phyloP scores from a whole-genome alignment of 768 basidiomycete species.

The Tulasnella sp. region DNA sequence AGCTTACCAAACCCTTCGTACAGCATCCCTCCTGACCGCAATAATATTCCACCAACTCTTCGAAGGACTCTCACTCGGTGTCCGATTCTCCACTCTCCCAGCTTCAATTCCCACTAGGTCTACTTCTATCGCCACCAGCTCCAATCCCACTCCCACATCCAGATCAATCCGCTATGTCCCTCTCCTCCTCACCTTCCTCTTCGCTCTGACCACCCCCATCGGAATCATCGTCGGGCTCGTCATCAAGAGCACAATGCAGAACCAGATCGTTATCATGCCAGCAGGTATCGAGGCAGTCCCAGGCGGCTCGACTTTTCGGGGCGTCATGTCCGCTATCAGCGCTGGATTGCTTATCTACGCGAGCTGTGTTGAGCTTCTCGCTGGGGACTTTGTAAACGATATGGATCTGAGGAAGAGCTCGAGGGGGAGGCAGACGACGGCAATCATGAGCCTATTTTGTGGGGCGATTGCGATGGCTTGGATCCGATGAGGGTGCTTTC shows the following conservation, averaged over 20 bases:
- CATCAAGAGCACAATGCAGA: slow-evolving; percentile 1
- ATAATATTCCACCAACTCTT: slow-evolving; percentile 77
- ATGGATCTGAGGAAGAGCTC: slow-evolving; percentile 30
- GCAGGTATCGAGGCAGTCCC: neutral
- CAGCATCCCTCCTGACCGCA: slow-evolving; percentile 62
- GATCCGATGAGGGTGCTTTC: slow-evolving; percentile 1
- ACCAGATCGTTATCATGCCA: neutral
- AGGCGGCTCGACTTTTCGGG: slow-evolving; percentile 30
- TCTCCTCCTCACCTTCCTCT: slow-evolving; percentile 20
- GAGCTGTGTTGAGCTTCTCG: slow-evolving; percentile 77
- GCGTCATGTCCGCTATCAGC: slow-evolving; percentile 69
- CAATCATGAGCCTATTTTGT: slow-evolving; percentile 47
- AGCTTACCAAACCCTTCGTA: neutral
- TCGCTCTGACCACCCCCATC: slow-evolving; percentile 57
- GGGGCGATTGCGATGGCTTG: slow-evolving; percentile 53
- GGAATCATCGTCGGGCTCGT: slow-evolving; percentile 53
- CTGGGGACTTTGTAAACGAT: slow-evolving; percentile 74
- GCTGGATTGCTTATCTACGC: slow-evolving; percentile 79
- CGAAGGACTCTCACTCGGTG: slow-evolving; percentile 72
- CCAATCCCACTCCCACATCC: neutral
- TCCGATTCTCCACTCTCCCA: slow-evolving; percentile 62
- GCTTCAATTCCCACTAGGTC: slow-evolving; percentile 20
- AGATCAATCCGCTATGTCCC: slow-evolving; percentile 18
- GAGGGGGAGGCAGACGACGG: slow-evolving; percentile 37
- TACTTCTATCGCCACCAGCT: neutral